Evolutionary conservation across 2,329 filamentous ascomycete species (phyloP).

Genomic region (Ceratocystiopsis minuta): DNA sequence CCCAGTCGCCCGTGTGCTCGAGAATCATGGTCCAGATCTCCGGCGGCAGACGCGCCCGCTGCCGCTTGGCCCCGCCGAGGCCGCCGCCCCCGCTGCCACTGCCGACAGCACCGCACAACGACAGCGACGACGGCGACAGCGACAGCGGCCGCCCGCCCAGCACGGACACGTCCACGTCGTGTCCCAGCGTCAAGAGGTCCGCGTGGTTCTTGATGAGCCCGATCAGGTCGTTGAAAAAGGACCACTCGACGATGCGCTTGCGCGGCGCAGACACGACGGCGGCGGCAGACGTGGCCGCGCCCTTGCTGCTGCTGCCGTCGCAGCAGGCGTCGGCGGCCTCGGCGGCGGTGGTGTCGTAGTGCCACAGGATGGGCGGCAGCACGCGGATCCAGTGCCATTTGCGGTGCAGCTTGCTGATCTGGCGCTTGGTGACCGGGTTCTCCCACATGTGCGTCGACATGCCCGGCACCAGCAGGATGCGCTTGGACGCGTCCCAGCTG

Average conservation of each 20-base stretch:
- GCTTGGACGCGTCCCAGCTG: slow-evolving; percentile 76
- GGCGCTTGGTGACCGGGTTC: slow-evolving; percentile 73
- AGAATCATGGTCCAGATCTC: slow-evolving; percentile 86
- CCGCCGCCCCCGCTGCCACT: slow-evolving; percentile 10
- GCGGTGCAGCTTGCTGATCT: slow-evolving; percentile 62
- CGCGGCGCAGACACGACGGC: not conserved
- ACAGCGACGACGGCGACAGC: no score
- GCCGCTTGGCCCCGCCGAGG: slow-evolving; percentile 8
- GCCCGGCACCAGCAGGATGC: slow-evolving; percentile 66
- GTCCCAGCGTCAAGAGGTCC: slow-evolving; percentile 54
- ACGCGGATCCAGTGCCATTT: slow-evolving; percentile 82
- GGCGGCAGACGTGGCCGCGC: slow-evolving; percentile 8
- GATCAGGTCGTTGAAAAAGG: slow-evolving; percentile 51
- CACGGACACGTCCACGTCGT: slow-evolving; percentile 44
- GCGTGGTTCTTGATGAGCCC: slow-evolving; percentile 61
- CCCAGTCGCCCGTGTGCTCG: slow-evolving; percentile 76
- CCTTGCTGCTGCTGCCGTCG: slow-evolving; percentile 10
- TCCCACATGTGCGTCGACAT: slow-evolving; percentile 87
- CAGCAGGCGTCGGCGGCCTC: slow-evolving; percentile 12
- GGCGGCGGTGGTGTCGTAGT: slow-evolving; percentile 29
- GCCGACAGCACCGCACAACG: not conserved
- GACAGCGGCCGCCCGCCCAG: not conserved
- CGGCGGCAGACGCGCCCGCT: slow-evolving; percentile 43
- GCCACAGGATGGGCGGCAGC: slow-evolving; percentile 67
- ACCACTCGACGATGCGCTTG: slow-evolving; percentile 40